Percentiles rank a stretch among this genome's conserved stretches.
Conservation (phyloP, 2,329 filamentous ascomycete genomes). For the Talaromyces sp. region DNA sequence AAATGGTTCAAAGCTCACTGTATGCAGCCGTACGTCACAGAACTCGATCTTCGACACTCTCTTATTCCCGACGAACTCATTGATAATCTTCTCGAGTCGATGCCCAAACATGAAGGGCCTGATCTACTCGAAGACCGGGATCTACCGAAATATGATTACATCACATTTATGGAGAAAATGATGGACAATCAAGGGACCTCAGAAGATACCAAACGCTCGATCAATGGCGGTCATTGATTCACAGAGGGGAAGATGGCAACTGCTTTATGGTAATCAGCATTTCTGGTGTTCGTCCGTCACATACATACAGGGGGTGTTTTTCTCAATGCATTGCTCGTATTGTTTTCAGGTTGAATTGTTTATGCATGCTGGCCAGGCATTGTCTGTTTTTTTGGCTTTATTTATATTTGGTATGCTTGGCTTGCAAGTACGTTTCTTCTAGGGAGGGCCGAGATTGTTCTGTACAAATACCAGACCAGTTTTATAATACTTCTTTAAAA, state of each 20-base stretch:
- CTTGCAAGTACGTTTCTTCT: not conserved
- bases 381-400: conserved; percentile 6
- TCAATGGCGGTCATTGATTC: conserved; percentile 16
- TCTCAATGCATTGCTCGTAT: conserved; percentile 1
- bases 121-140: conserved; percentile 83
- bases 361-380: conserved; percentile 17
- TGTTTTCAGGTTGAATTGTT: not conserved
- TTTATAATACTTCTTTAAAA: too few relatives aligned
- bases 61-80: conserved; percentile 97
- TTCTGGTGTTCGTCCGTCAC: conserved; percentile 5
- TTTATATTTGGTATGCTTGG: not conserved
- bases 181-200: conserved; percentile 46
- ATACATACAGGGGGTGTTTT: conserved; percentile 10
- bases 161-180: conserved; percentile 91
- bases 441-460: not conserved
- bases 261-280: conserved; percentile 10
- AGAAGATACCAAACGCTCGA: conserved; percentile 23
- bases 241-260: not conserved
- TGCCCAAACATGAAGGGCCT: conserved; percentile 79
- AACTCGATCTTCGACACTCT: conserved; percentile 91
- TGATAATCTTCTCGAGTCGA: conserved; percentile 81
- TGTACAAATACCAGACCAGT: not conserved
- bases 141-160: conserved; percentile 89
- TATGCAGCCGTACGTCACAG: conserved; percentile 80
- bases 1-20: not conserved